Conservation (phyloP, 108 stramenopile species). For the Stephanodiscus triporus region DNA sequence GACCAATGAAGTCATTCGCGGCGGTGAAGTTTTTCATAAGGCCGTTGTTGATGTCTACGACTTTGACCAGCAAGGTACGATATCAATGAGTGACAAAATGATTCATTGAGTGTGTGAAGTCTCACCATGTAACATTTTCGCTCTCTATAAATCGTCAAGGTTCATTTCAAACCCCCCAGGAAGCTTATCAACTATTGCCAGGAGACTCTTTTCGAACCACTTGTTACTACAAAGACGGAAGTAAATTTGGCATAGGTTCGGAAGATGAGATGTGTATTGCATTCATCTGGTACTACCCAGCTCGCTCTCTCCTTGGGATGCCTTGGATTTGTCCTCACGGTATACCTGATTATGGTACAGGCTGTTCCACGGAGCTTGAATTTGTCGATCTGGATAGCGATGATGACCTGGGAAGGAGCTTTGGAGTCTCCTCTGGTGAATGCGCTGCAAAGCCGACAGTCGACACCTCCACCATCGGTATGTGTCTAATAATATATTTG, state of each 20-base stretch:
- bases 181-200: constrained; percentile 41
- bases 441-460: neutral
- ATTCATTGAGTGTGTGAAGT: neutral
- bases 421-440: constrained; percentile 9
- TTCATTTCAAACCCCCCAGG: constrained; percentile 33
- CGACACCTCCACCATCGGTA: no score
- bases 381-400: constrained; percentile 8
- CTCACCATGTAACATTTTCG: neutral
- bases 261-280: constrained; percentile 69
- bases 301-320: constrained; percentile 2
- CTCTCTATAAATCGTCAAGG: neutral
- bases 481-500: no score
- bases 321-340: constrained; percentile 11
- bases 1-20: constrained; percentile 52
- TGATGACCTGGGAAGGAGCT: constrained; percentile 8
- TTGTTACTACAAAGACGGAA: constrained; percentile 52
- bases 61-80: constrained; percentile 57
- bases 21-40: constrained; percentile 51
- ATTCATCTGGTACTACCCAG: constrained; percentile 60
- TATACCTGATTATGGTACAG: neutral
- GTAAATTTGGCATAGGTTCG: constrained; percentile 40
- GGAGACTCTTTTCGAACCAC: constrained; percentile 59
- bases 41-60: constrained; percentile 49
- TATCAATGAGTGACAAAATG: neutral
- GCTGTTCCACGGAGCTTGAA: neutral